Evolutionary conservation across 2,329 filamentous ascomycete species (phyloP), one percentile per base, ranked within the genome.

Genomic region (Pseudocercospora vitis): DNA sequence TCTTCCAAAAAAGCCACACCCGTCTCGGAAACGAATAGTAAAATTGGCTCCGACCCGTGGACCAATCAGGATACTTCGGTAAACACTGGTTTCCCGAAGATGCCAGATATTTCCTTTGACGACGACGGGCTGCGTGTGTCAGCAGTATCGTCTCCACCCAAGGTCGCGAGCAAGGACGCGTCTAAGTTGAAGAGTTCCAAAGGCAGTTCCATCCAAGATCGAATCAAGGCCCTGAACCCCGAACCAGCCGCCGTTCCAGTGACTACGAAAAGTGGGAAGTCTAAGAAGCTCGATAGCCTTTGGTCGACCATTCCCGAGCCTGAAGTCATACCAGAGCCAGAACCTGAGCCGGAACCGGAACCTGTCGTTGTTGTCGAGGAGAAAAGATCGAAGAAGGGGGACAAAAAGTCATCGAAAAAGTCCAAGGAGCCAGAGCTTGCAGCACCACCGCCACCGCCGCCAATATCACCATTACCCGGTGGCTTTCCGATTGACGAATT

Each of bases 201-300:
- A 60, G 70, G 73, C 11, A 77, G 62, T 73, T 45, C 73, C 31
- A 63, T 83, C 35, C 74, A 78, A 12, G 81, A 83, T 59, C 77
- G 77, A 60, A 78, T 83, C 69, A 81, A 73, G 60, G 66, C 74
- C 12, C 60, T 72, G 48, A 67, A 72, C 59, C 70, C 65, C 52
- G 72, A 73, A 37, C 65, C 71, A 51, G 52, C 52, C 18, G 68
- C 72, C 39, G 68, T 71, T 50, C 53, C 55, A 50, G 71, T 74
- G 53, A 67, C 71, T 71, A 59, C 69, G n/a, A 37, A 46, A 28
- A 45, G 42, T 24, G 42, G 42, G 42, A 64, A 64, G 53, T 57
- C 57, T 19, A 58, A 61, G 42, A 63, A 59, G 50, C 23, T 45
- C 21, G 56, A 56, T 40, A 55, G 44, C 40, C 35, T 48, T 12